Evolutionary conservation across 768 basidiomycete species (phyloP), one percentile per base, ranked within the genome.

Genomic region (Boletus speciosus): DNA sequence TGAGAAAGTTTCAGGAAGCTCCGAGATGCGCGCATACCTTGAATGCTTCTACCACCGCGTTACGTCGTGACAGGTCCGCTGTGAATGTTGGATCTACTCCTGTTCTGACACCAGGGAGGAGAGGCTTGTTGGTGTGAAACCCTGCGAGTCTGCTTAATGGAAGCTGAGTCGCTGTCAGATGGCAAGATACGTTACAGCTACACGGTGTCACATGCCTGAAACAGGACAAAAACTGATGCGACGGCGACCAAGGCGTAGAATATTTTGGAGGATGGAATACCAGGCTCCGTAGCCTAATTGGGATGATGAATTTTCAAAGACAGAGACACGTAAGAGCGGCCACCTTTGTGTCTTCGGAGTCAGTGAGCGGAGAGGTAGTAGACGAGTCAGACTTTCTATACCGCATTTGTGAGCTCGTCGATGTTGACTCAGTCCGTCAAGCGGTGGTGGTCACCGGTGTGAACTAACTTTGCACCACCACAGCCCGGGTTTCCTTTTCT

Each of bases 31-130:
- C 1, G 66, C 79, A 60, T 58, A 92, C 91, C 76, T 81, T 82
- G 77, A 95, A 93, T 0, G 94, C 91, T 6, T 78, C 76, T 14
- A 88, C 82, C 10, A 96, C 75, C 0, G 88, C 91, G 43, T 85
- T 80, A 35, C 84, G 80, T 67, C 82, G 88, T 23, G 69, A 61
- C 7, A 74, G 64, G 65, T 95, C 93, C 0, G 85, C 82, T 16
- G 66, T 48, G 51, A 82, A 75, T 8, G 43, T 60, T 27, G 65
- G 62, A 12, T 47, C 38, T 6, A 52, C 27, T 4, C 54, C 53
- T 14, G 56, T 55, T 31, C 57, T 66, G 40, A 70, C 43, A 2
- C 70, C 69, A 6, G 48, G 49, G 7, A 71, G 25, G 25, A 34
- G 16, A 3, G 27, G 46, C 44, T 57, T 23, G 45, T 19, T 7